phyloP scores from a whole-genome alignment of 2,329 filamentous ascomycete species.

The Ophiocordyceps robertsii region DNA sequence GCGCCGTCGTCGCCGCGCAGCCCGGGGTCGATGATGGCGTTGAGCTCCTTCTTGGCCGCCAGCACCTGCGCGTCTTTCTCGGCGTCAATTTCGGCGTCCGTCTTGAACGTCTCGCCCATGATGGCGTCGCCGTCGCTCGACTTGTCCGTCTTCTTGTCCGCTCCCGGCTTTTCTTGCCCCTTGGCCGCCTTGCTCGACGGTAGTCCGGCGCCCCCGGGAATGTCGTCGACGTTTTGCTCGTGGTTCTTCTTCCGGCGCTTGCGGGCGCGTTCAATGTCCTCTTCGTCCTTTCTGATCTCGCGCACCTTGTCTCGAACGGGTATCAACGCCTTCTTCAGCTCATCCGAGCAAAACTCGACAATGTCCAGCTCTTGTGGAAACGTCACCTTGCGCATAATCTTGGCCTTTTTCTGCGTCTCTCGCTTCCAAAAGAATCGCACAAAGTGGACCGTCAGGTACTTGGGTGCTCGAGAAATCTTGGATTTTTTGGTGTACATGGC shows the following conservation, averaged over 20 bases:
- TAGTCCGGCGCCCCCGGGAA: slow-evolving; percentile 30
- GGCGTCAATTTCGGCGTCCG: slow-evolving; percentile 81
- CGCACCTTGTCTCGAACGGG: slow-evolving; percentile 95
- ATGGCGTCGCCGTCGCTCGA: slow-evolving; percentile 50
- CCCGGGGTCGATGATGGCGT: slow-evolving; percentile 60
- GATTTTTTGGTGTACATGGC: slow-evolving; percentile 81
- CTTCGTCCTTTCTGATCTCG: slow-evolving; percentile 86
- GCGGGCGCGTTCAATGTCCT: slow-evolving; percentile 79
- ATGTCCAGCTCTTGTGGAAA: slow-evolving; percentile 90
- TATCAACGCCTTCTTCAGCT: slow-evolving; percentile 67
- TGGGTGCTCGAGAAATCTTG: slow-evolving; percentile 79
- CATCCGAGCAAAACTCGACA: slow-evolving; percentile 90
- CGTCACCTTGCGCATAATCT: slow-evolving; percentile 98
- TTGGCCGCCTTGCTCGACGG: slow-evolving; percentile 37
- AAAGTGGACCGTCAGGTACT: slow-evolving; percentile 94
- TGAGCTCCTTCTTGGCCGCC: slow-evolving; percentile 76
- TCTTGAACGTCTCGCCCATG: slow-evolving; percentile 76
- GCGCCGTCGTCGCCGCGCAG: slow-evolving; percentile 66
- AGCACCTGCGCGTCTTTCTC: slow-evolving; percentile 66
- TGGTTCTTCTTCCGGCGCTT: slow-evolving; percentile 72
- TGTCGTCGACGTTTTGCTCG: slow-evolving; percentile 31
- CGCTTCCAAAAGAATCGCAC: slow-evolving; percentile 97
- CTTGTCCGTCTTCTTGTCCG: slow-evolving; percentile 16
- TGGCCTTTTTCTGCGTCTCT: slow-evolving; percentile 93
- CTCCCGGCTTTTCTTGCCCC: slow-evolving; percentile 35